Evolutionary conservation across 1,284 basidiomycete species (phyloP), one percentile per base, ranked within the genome.

Genomic region (Cryptococcus depauperatus): DNA sequence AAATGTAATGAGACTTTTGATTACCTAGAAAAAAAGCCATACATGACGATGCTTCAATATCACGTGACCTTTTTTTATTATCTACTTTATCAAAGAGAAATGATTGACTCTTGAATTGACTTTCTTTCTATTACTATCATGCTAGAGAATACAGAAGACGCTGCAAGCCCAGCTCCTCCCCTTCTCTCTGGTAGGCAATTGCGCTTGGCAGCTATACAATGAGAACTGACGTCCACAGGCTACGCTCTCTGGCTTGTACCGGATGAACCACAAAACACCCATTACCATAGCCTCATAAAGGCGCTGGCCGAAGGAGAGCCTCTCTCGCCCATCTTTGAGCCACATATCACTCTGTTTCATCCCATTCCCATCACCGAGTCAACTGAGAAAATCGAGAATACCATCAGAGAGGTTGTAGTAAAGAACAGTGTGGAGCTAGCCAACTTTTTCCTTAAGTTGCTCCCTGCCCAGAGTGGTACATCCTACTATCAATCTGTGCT

Each of bases 401-500:
- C 35, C 5, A 13, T 50, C 6, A 32, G 27, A 7, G 18, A 27
- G 28, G 35, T 44, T 5, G 41, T 52, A 3, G 23, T 39, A 6
- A 21, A 23, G 30, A 16, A 32, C 33, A 23, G 40, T n/a, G 13
- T 21, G 6, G 14, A 19, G 14, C 13, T 44, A 35, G 21, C 18
- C 19, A 28, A 23, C 9, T 26, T 44, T 4, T 18, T 26, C 10
- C 39, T 55, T 8, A 33, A 47, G 6, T 33, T 58, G 5, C n/a
- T 22, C 5, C 42, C 53, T 9, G 55, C 60, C 26, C 52, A 59
- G 34, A 56, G 40, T 6, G 64, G 64, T 2, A 37, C 44, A n/a
- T 38, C 44, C 19, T 66, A 61, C 50, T 66, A 56, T 49, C 65
- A 68, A 48, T 58, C 52, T 21, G 61, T 68, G 5, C 56, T 68